A percentile compares a stretch with the other conserved stretches of the same genome.
Conservation (phyloP, 768 basidiomycete genomes). For the Russula brevipes region DNA sequence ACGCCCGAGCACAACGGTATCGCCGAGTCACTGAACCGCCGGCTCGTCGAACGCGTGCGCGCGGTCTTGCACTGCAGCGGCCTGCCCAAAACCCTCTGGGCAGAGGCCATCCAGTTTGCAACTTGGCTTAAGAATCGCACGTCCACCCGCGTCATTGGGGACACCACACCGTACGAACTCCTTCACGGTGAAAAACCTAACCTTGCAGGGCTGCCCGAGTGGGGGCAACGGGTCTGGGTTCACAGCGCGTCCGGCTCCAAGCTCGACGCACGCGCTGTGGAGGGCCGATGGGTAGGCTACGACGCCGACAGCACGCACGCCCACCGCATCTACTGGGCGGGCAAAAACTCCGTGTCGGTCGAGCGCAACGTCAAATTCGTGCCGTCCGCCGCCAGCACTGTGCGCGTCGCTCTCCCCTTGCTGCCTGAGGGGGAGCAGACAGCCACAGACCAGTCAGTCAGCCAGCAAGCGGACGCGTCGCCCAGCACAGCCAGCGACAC, state of each 20-base stretch:
- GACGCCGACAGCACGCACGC: not conserved
- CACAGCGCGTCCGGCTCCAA: not conserved
- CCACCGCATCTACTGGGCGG: not conserved
- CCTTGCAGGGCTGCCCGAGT: not conserved
- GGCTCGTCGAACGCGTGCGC: slow-evolving; percentile 30
- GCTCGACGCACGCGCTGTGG: not conserved
- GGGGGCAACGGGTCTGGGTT: not conserved
- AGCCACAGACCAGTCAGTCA: too few relatives aligned
- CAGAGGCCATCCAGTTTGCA: slow-evolving; percentile 26
- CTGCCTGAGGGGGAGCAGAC: too few relatives aligned
- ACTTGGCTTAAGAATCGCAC: not conserved
- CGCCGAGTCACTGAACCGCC: slow-evolving; percentile 36
- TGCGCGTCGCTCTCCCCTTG: too few relatives aligned
- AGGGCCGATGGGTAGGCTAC: not conserved
- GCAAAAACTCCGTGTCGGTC: not conserved
- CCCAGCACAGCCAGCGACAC: too few relatives aligned
- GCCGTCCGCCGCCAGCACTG: too few relatives aligned
- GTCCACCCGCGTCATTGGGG: not conserved
- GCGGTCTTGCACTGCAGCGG: slow-evolving; percentile 32
- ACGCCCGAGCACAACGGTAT: slow-evolving; percentile 38
- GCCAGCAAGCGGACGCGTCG: too few relatives aligned
- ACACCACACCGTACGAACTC: not conserved
- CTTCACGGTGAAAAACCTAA: not conserved
- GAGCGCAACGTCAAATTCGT: not conserved
- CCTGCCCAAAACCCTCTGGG: slow-evolving; percentile 35